Conservation (phyloP, 371 early-diverging fungal species). For the Thermomucor indicae-seudaticae region DNA sequence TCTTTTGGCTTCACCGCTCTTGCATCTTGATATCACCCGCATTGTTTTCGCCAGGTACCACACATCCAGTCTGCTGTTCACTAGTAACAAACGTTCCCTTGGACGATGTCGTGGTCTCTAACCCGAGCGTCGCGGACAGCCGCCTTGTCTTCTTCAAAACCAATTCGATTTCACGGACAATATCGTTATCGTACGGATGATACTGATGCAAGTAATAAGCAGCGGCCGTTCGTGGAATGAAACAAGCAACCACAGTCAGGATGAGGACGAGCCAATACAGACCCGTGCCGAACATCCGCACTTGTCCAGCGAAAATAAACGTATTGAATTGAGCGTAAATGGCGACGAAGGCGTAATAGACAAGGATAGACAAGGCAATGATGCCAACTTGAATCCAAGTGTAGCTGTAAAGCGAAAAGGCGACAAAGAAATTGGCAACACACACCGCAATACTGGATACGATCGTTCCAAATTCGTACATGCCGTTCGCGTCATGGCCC, state of each 20-base stretch:
- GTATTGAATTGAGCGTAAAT: slow-evolving; percentile 41
- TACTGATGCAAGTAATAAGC: slow-evolving; percentile 46
- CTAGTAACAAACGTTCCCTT: neutral
- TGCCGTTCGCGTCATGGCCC: slow-evolving; percentile 60
- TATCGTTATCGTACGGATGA: slow-evolving; percentile 59
- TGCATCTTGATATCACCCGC: neutral
- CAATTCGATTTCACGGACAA: slow-evolving; percentile 55
- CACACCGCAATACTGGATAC: slow-evolving; percentile 73
- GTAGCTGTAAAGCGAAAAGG: slow-evolving; percentile 71
- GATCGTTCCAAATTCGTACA: slow-evolving; percentile 73
- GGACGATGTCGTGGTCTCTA: neutral
- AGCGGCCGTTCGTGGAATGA: slow-evolving; percentile 46
- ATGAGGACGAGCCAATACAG: slow-evolving; percentile 48
- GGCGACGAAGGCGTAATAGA: slow-evolving; percentile 46
- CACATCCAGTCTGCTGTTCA: neutral
- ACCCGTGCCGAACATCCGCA: slow-evolving; percentile 40
- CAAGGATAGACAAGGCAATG: slow-evolving; percentile 50
- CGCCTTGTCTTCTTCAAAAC: slow-evolving; percentile 15
- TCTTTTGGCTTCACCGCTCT: too few relatives aligned
- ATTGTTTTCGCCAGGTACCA: neutral
- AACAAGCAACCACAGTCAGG: slow-evolving; percentile 40
- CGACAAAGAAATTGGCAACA: slow-evolving; percentile 79
- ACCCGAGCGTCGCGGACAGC: neutral
- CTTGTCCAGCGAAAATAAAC: slow-evolving; percentile 42
- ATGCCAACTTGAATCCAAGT: slow-evolving; percentile 67